Base-by-base conservation (phyloP, 2,329 filamentous ascomycete species). In the Fusarium begoniae region DNA sequence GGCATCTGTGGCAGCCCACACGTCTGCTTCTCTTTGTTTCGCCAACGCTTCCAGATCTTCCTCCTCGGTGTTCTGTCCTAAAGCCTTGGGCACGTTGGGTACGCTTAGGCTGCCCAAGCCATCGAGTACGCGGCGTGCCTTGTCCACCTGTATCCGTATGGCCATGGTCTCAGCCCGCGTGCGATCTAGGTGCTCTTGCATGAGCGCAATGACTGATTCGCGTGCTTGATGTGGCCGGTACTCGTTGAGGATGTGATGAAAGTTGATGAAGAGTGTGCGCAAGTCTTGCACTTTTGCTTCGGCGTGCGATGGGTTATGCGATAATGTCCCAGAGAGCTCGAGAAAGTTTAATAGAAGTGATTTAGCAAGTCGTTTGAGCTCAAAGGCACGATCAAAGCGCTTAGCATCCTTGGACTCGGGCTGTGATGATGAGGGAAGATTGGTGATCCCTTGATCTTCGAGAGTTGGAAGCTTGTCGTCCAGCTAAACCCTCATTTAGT, bases 211-310 rank as follows among this genome's bases (percentile, higher is more conserved):
- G 66, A 97, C 86, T 35, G 92, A 95, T 84, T 98, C 95, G 50
- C 96, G 86, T 30, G 95, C 95, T 84, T 98, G 96, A 81, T 98
- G 95, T 15, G 95, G 95, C 38, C 96, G 89, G 83, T 98, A 98
- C 82, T 97, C 92, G 82, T 99, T 99, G 74, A 98, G 90, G 61
- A 98, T 88, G 79, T 97, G 94, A 83, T 98, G 95, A 79, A 97
- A 93, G 81, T 98, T 98, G 81, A 96, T 91, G 72, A 97, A 92
- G 35, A 98, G 85, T 22, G 92, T 95, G 77, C 93, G 89, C 38
- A 99, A 83, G 81, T 98, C 93, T 50, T 90, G 86, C 51, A 96
- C 87, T 80, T 97, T 97, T 47, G 90, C 87, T 32, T 89, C 86
- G 58, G 91, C 92, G 80, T 92, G 76, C 47, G 76, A 51, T 2